Evolutionary conservation across 495 filamentous ascomycete genomes (phyloP).

Genomic region (Tuber umbilicatum): DNA sequence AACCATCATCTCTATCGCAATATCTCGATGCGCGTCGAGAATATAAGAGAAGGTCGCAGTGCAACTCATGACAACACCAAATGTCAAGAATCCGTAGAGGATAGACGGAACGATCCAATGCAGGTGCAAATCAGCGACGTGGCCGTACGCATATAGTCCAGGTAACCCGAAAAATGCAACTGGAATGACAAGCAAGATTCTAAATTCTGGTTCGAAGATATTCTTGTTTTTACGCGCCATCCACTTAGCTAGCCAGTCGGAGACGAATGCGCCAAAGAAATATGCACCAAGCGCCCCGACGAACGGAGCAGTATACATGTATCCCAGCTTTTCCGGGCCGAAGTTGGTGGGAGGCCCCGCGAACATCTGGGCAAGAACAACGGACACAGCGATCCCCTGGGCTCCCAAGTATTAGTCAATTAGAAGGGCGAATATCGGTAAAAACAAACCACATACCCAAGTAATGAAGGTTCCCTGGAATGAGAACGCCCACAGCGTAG

Average conservation of each 20-base stretch:
- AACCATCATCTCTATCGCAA: conserved; percentile 47
- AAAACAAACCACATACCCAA: conserved; percentile 39
- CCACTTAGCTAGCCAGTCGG: conserved; percentile 48
- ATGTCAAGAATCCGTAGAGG: conserved; percentile 46
- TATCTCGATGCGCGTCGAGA: conserved; percentile 47
- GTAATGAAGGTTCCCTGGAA: conserved; percentile 46
- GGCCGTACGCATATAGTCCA: conserved; percentile 47
- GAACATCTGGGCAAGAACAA: conserved; percentile 45
- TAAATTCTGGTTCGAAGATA: conserved; percentile 52
- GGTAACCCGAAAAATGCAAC: conserved; percentile 43
- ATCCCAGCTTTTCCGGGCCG: conserved; percentile 43
- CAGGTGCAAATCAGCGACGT: conserved; percentile 41
- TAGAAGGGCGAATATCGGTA: background rate
- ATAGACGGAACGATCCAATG: conserved; percentile 46
- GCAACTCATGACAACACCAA: conserved; percentile 46
- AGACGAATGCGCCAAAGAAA: conserved; percentile 45
- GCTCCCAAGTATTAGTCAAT: conserved; percentile 9
- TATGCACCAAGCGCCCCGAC: conserved; percentile 49
- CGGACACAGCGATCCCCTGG: conserved; percentile 43
- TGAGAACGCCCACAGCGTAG: conserved; percentile 46
- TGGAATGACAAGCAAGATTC: conserved; percentile 49
- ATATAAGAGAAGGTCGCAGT: conserved; percentile 46
- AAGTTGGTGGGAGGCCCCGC: conserved; percentile 45
- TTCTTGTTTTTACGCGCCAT: conserved; percentile 48
- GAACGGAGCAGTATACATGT: conserved; percentile 47